phyloP scores from a whole-genome alignment of 1,284 basidiomycete genomes.

The Ceratobasidium sp. region DNA sequence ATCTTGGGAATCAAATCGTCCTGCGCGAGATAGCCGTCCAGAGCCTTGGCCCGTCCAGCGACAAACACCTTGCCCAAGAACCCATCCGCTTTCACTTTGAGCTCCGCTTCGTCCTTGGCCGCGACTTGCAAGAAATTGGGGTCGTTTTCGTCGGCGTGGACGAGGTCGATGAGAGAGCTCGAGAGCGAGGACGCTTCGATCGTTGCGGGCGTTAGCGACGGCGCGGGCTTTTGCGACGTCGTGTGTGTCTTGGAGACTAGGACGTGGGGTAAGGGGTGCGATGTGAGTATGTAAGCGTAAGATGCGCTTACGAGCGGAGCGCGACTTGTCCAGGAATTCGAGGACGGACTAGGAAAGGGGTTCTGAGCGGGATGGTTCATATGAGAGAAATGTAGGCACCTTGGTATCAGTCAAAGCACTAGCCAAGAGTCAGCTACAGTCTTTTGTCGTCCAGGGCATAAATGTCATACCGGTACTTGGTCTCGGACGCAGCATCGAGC shows the following conservation, averaged over 20 bases:
- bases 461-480: slow-evolving; percentile 64
- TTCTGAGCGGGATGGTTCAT: slow-evolving; percentile 29
- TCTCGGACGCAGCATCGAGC: slow-evolving; percentile 74
- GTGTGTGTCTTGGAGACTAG: slow-evolving; percentile 71
- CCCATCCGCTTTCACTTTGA: slow-evolving; percentile 52
- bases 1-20: slow-evolving; percentile 51
- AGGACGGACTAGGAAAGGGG: slow-evolving; percentile 68
- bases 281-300: neutral
- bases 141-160: slow-evolving; percentile 64
- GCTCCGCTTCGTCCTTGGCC: slow-evolving; percentile 54
- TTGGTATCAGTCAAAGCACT: slow-evolving; percentile 81
- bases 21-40: slow-evolving; percentile 58
- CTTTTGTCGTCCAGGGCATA: no score
- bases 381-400: slow-evolving; percentile 57
- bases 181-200: slow-evolving; percentile 71
- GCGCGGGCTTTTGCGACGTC: slow-evolving; percentile 76
- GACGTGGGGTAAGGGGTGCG: neutral
- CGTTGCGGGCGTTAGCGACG: slow-evolving; percentile 80
- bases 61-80: slow-evolving; percentile 61
- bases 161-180: slow-evolving; percentile 70
- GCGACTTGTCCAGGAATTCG: slow-evolving; percentile 84
- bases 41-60: slow-evolving; percentile 67
- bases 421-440: neutral
- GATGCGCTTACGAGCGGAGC: slow-evolving; percentile 58
- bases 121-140: slow-evolving; percentile 59